These are phyloP conservation scores for Chalciporus sphaerocephalus DNA, from an alignment of 768 basidiomycete species.

Conservation along the genomic window DNA sequence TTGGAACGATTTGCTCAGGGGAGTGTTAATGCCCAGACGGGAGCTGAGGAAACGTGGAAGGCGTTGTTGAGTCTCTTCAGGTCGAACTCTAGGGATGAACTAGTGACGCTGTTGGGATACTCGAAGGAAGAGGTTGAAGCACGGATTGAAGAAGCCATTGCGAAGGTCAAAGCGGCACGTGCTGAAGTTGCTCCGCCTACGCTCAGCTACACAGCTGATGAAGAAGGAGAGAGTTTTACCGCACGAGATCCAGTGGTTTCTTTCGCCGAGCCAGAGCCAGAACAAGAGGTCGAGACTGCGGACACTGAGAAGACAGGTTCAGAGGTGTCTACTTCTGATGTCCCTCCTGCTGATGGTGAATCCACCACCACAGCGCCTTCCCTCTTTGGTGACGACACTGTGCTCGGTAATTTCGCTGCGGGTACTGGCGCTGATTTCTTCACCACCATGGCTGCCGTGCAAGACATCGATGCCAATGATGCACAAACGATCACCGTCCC, in stretches of 20 bases:
- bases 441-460: conserved; percentile 62
- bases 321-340: conserved; percentile 68
- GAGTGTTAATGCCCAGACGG: conserved; percentile 31
- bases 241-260: conserved; percentile 76
- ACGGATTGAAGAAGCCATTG: conserved; percentile 78
- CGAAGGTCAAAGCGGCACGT: conserved; percentile 54
- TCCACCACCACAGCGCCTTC: conserved; percentile 84
- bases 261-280: conserved; percentile 55
- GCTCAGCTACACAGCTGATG: conserved; percentile 33
- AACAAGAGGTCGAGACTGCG: conserved; percentile 25
- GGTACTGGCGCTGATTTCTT: conserved; percentile 77
- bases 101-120: conserved; percentile 87
- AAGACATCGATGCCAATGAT: conserved; percentile 37
- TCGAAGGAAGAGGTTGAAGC: conserved; percentile 80
- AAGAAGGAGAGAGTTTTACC: conserved; percentile 42
- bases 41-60: conserved; percentile 68
- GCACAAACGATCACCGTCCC: conserved; percentile 54
- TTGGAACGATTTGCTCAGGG: conserved; percentile 70
- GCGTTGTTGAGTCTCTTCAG: conserved; percentile 85
- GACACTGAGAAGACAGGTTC: conserved; percentile 45
- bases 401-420: conserved; percentile 55
- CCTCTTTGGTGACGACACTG: conserved; percentile 77
- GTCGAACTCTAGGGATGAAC: conserved; percentile 83
- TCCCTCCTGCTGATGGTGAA: conserved; percentile 63
- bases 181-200: conserved; percentile 26